Evolutionary conservation across 805 yeast species (phyloP).

Genomic region (Wickerhamomyces chaumierensis): DNA sequence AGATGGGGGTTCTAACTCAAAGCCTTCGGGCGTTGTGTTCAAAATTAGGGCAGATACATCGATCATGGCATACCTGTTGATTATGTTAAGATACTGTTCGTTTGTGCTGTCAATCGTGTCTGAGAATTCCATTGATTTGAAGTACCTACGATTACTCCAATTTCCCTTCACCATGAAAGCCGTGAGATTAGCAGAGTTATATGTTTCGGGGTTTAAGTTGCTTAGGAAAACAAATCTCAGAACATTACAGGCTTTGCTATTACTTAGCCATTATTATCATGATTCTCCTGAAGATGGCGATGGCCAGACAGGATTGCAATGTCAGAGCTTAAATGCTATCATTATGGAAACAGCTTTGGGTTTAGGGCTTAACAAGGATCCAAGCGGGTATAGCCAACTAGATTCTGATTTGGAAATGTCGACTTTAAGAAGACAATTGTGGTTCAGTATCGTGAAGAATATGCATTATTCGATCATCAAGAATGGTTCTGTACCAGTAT

Average conservation of each 20-base stretch:
- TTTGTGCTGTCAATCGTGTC: constrained; percentile 21
- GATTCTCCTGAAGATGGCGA: constrained; percentile 37
- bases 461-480: constrained; percentile 5
- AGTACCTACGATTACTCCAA: constrained; percentile 6
- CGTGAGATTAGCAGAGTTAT: constrained; percentile 27
- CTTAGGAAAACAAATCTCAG: constrained; percentile 24
- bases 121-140: neutral
- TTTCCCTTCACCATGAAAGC: constrained; percentile 27
- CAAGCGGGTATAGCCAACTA: constrained; percentile 17
- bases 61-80: constrained; percentile 25
- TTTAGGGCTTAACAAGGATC: constrained; percentile 38
- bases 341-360: constrained; percentile 31
- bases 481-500: constrained; percentile 6
- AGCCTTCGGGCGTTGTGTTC: too few species aligned
- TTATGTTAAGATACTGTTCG: constrained; percentile 29
- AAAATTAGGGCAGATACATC: too few species aligned
- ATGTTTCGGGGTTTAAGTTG: constrained; percentile 29
- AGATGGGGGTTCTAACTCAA: too few species aligned
- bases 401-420: constrained; percentile 3
- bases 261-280: constrained; percentile 26
- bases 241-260: constrained; percentile 30
- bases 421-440: constrained; percentile 11
- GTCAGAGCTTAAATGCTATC: constrained; percentile 25
- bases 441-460: constrained; percentile 8
- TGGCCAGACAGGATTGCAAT: constrained; percentile 27